phyloP scores from a whole-genome alignment of 768 basidiomycete genomes.

The Lepiota venenata region DNA sequence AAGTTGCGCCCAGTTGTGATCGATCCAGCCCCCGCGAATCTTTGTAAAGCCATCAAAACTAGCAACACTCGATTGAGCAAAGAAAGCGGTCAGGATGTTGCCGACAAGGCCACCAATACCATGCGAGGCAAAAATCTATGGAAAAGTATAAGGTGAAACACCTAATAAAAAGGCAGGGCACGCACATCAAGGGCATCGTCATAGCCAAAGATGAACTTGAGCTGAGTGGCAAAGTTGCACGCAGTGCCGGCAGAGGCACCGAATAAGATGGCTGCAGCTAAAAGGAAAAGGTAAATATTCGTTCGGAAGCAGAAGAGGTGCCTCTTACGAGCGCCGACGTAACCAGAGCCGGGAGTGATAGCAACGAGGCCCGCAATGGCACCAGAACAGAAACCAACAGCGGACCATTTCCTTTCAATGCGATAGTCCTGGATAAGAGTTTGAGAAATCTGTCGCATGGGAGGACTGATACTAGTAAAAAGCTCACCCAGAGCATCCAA shows the following conservation, averaged over 20 bases:
- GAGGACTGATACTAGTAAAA: not conserved
- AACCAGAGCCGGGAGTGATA: conserved; percentile 85
- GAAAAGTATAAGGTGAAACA: conserved; percentile 1
- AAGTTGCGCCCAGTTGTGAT: conserved; percentile 78
- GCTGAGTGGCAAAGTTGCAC: conserved; percentile 95
- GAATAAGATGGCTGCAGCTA: conserved; percentile 79
- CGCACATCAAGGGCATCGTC: conserved; percentile 81
- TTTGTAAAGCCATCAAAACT: conserved; percentile 68
- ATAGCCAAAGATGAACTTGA: conserved; percentile 78
- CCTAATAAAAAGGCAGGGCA: conserved; percentile 3
- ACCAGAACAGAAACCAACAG: conserved; percentile 94
- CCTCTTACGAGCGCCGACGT: conserved; percentile 67
- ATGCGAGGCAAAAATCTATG: conserved; percentile 86
- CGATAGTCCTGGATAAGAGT: conserved; percentile 67
- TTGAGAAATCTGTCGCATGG: not conserved
- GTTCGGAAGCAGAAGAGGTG: not conserved
- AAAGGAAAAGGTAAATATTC: not conserved
- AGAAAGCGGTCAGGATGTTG: conserved; percentile 83
- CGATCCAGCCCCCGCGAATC: conserved; percentile 85
- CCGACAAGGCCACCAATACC: conserved; percentile 76
- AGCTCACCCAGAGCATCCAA: conserved; percentile 85
- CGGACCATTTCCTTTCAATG: conserved; percentile 90
- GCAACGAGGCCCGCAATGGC: conserved; percentile 89
- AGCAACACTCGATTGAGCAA: conserved; percentile 80
- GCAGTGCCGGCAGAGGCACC: conserved; percentile 80